phyloP scores from a whole-genome alignment of 345 rosid species.

The Garcia nutans region DNA sequence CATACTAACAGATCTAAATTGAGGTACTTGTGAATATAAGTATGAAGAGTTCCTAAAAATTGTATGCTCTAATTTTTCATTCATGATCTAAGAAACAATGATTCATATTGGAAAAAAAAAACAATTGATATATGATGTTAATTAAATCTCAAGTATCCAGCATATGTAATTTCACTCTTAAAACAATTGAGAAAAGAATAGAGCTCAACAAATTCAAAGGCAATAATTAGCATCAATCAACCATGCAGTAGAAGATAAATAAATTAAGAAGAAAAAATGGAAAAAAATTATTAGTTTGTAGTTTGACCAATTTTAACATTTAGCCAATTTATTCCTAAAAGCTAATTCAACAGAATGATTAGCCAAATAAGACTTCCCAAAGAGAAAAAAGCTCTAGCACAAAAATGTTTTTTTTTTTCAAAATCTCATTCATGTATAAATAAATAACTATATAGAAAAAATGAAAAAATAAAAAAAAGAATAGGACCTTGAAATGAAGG shows the following conservation, averaged over 20 bases:
- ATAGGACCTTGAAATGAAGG: no score
- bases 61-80: no score
- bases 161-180: background rate
- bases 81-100: background rate
- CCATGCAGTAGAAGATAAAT: background rate
- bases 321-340: background rate
- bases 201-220: background rate
- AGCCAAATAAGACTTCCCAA: background rate
- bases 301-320: background rate
- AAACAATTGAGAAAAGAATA: background rate
- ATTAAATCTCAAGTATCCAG: background rate
- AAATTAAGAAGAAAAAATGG: background rate
- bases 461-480: no score
- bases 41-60: no score
- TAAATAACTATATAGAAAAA: no score
- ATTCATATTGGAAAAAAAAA: background rate
- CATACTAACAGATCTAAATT: no score
- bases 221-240: background rate
- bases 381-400: background rate
- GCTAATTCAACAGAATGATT: background rate
- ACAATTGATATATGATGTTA: background rate
- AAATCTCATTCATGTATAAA: no score
- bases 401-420: no score
- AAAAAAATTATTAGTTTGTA: background rate
- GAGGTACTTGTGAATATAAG: no score